Conservation (phyloP, 352 stramenopile genomes). For the Globisporangium carolinianum region DNA sequence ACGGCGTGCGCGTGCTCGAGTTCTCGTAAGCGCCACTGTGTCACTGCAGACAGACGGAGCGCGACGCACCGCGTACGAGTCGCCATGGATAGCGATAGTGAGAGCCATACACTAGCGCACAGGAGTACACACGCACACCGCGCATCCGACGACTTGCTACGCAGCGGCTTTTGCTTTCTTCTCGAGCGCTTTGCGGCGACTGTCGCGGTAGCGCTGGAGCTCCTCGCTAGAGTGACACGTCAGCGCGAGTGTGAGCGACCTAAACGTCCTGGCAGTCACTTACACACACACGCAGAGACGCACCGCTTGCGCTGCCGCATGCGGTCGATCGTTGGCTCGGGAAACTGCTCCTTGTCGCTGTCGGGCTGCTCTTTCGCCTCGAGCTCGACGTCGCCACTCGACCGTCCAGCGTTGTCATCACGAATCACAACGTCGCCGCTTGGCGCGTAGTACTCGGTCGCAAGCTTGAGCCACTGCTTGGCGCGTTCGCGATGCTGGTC, state of each 20-base stretch:
- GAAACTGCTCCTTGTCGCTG: slow-evolving; percentile 30
- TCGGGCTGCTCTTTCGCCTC: slow-evolving; percentile 23
- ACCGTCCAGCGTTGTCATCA: slow-evolving; percentile 12
- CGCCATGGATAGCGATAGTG: not conserved
- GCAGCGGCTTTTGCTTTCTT: slow-evolving; percentile 24
- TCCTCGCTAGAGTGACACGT: slow-evolving; percentile 34
- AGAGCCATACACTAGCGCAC: slow-evolving; percentile 1
- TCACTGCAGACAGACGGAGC: too few relatives aligned
- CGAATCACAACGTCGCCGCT: slow-evolving; percentile 23
- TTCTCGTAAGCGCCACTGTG: slow-evolving; percentile 9
- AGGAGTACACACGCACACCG: too few relatives aligned
- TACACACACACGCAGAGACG: not conserved
- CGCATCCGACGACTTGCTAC: not conserved
- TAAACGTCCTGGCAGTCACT: not conserved
- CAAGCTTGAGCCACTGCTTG: slow-evolving; percentile 59
- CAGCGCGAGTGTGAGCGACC: not conserved
- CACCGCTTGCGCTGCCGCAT: slow-evolving; percentile 61
- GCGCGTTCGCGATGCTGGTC: slow-evolving; percentile 59
- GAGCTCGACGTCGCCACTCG: not conserved
- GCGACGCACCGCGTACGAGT: too few relatives aligned
- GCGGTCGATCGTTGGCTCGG: slow-evolving; percentile 64
- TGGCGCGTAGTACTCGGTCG: slow-evolving; percentile 53
- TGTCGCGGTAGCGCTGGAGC: slow-evolving; percentile 54
- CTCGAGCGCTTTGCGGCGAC: slow-evolving; percentile 43
- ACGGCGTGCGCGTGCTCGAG: slow-evolving; percentile 16